Evolutionary conservation across 192 early-diverging fungal genomes (phyloP).

Genomic region (Coemansia aciculifera): DNA sequence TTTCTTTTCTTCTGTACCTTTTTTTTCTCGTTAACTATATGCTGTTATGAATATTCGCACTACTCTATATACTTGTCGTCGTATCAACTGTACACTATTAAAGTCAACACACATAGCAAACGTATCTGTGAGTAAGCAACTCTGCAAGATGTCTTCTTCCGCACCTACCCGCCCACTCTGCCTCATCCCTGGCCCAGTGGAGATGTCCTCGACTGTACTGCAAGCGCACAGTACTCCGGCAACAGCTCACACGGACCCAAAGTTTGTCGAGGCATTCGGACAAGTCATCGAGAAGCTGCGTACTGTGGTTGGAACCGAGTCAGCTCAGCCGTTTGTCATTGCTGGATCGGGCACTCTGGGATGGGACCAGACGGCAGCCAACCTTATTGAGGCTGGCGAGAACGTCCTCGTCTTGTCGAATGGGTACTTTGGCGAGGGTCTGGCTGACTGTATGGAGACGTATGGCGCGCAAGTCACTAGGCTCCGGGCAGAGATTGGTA

Average conservation of each 20-base stretch:
- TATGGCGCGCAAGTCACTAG: constrained; percentile 88
- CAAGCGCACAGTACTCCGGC: constrained; percentile 84
- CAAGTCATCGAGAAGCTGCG: constrained; percentile 82
- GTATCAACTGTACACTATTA: constrained; percentile 8
- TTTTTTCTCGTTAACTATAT: background rate
- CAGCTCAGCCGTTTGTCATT: constrained; percentile 90
- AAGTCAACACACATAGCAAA: background rate
- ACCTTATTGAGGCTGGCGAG: constrained; percentile 87
- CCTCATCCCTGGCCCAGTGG: constrained; percentile 97
- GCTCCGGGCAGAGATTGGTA: constrained; percentile 68
- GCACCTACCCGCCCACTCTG: constrained; percentile 68
- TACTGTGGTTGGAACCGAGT: constrained; percentile 73
- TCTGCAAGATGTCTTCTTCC: constrained; percentile 9
- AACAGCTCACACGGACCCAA: constrained; percentile 88
- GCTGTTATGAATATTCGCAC: constrained; percentile 13
- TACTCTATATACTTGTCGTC: background rate
- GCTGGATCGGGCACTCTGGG: constrained; percentile 96
- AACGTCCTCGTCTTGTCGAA: constrained; percentile 85
- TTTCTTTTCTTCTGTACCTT: too few species aligned
- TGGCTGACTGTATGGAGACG: constrained; percentile 84
- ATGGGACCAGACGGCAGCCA: constrained; percentile 94
- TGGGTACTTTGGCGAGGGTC: constrained; percentile 95
- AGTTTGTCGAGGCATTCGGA: constrained; percentile 86
- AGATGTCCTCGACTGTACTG: constrained; percentile 88
- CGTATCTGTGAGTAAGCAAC: background rate